Evolutionary conservation across 306 rosid species (phyloP), one percentile per base, ranked within the genome.

Genomic region (Vigna radiata): DNA sequence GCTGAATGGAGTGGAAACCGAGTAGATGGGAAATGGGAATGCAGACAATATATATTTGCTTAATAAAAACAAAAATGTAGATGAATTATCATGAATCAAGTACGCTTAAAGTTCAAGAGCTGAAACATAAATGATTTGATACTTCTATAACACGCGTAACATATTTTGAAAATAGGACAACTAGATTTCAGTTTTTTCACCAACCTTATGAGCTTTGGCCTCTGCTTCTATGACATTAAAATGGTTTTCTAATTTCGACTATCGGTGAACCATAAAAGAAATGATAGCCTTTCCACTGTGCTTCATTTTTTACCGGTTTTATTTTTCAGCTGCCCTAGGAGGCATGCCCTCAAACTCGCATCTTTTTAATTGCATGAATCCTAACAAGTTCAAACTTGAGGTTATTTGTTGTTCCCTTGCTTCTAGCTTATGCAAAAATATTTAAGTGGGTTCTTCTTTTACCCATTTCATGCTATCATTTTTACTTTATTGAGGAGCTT

Each of bases 381-480:
- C 11, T 65, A 43, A 16, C 53, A 78, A 63, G 25, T 27, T 72
- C 43, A 14, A 39, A 21, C 47, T 5, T 63, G 23, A 69, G 54
- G 11, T 69, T 52, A 16, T 43, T 70, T 27, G 23, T 36, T 53
- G 17, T 18, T 79, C n/a, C 46, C 14, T n/a, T 33, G 15, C 73
- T 62, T 79, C 17, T 17, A 47, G n/a, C 58, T 46, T 31, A 17
- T 80, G 70, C 75, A 80, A 80, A 36, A 80, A 55, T 60, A 47
- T 39, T 15, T 19, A 55, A 68, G 69, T 56, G 41, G 48, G 14
- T 68, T 43, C 60, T 25, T 21, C 23, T 64, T 25, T 43, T 29
- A 3, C 71, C 18, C 36, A 12, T 11, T 79, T 74, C 47, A 48
- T 46, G 31, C 33, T 3, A 4, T n/a, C 78, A 5, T 4, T 54